Base-by-base conservation (phyloP, 257 asterid species). In the Anisodus tanguticus region DNA sequence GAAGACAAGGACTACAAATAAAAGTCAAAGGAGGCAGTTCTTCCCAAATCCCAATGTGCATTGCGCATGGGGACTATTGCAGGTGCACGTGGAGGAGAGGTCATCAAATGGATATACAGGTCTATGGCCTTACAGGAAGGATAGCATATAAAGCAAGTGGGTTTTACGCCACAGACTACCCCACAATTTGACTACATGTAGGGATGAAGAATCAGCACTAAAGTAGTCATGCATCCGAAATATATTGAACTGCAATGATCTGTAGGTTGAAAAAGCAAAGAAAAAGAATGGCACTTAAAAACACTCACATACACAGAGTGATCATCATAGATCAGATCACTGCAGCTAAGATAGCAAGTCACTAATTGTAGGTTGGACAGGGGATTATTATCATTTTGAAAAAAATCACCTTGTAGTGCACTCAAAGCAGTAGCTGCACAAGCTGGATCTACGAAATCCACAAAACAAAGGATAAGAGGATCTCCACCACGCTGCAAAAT, bases 381-480 rank as follows among this genome's bases (percentile, higher is more conserved):
- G 3, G 13, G 47, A 51, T 77, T 77, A 77, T 53, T 31, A 77
- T 26, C 9, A 77, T 0, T 53, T 77, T 26, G 26, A 53, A 53
- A 66, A 84, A 5, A 19, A 47, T 87, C 83, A 91, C 93, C 93
- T 89, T 90, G 94, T 86, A 91, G 77, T 55, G 91, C 91, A 80
- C 90, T 91, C 84, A 91, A 80, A 82, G 94, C 91, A 81, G 94
- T 90, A 37, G 94, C 91, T 66, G 94, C 94, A 88, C 92, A 91
- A 3, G 92, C 93, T n/a, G 93, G 85, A 60, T 88, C 89, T 1
- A 67, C 80, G 17, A 91, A 91, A 89, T 91, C 94, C 81, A 91
- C 93, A 83, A 91, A 91, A 82, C 92, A 82, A 84, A 91, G 91
- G 59, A 91, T 84, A 45, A 91, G 88, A 59, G 89, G 88, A 83